These are phyloP conservation scores for Murraya paniculata DNA, from an alignment of 345 rosid genomes.

Conservation along the genomic window DNA sequence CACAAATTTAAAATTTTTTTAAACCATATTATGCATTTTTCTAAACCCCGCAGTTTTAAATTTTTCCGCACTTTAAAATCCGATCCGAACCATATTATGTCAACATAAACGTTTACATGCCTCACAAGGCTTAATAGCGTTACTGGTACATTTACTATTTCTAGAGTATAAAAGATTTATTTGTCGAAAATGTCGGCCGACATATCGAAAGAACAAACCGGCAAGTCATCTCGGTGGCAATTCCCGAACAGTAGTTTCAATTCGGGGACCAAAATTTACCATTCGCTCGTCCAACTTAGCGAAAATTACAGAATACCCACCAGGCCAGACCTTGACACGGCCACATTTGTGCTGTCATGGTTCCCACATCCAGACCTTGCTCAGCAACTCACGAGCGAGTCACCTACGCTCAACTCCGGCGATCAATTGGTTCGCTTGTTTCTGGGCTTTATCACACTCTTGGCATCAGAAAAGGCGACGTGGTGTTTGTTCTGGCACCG, in stretches of 20 bases:
- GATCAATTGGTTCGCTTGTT: constrained; percentile 44
- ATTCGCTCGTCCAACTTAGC: constrained; percentile 32
- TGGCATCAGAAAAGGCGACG: constrained; percentile 52
- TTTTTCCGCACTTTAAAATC: too few species aligned
- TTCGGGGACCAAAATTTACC: constrained; percentile 38
- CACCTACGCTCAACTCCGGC: constrained; percentile 43
- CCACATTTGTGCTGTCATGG: constrained; percentile 40
- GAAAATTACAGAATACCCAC: constrained; percentile 35
- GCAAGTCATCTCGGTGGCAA: neutral
- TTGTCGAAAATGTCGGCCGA: constrained; percentile 25
- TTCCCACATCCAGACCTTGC: constrained; percentile 38
- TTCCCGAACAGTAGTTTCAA: constrained; percentile 33
- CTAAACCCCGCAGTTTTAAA: too few species aligned
- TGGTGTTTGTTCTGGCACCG: constrained; percentile 53
- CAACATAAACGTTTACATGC: neutral
- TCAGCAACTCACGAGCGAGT: constrained; percentile 25
- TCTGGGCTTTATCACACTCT: constrained; percentile 39
- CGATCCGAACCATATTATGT: too few species aligned
- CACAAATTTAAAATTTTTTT: too few species aligned
- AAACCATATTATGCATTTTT: too few species aligned
- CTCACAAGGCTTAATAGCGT: neutral
- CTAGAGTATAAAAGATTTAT: neutral
- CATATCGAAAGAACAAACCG: constrained; percentile 14
- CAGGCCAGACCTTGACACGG: constrained; percentile 30
- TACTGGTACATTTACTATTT: neutral